Conservation (phyloP, 768 basidiomycete genomes). For the Lanmaoa rubissima region DNA sequence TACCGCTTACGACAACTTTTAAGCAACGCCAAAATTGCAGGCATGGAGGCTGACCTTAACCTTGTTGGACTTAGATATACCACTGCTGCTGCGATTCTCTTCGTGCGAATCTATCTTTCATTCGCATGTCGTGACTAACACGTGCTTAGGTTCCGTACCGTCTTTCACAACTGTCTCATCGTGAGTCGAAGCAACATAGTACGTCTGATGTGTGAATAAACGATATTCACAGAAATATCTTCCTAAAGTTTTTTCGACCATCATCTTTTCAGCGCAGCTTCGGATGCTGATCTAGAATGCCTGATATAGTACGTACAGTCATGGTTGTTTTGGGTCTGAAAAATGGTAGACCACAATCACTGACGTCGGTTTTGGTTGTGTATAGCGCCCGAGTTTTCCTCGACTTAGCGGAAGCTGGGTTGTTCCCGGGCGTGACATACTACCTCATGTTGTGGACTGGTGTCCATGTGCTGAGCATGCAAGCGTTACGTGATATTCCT, state of each 20-base stretch:
- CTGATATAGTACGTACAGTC: conserved; percentile 35
- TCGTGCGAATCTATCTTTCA: conserved; percentile 18
- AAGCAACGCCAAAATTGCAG: conserved; percentile 46
- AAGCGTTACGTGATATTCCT: conserved; percentile 56
- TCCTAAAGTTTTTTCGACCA: conserved; percentile 32
- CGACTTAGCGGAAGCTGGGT: conserved; percentile 39
- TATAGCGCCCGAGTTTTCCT: too few species aligned
- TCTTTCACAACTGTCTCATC: conserved; percentile 37
- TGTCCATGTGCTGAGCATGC: conserved; percentile 57
- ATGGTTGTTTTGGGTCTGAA: conserved; percentile 37
- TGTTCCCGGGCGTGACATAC: conserved; percentile 40
- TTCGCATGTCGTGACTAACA: not conserved
- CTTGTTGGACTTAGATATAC: conserved; percentile 39
- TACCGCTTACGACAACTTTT: conserved; percentile 5
- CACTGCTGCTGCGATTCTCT: conserved; percentile 39
- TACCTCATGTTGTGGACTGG: conserved; percentile 48
- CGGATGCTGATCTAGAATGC: conserved; percentile 3
- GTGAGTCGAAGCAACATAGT: conserved; percentile 21
- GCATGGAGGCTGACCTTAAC: conserved; percentile 40
- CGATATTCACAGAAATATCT: conserved; percentile 31
- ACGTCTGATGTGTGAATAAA: not conserved
- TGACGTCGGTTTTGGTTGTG: too few species aligned
- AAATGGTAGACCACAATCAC: too few species aligned
- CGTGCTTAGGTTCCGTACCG: conserved; percentile 33
- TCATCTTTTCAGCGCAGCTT: not conserved